phyloP scores from a whole-genome alignment of 176 grass and related monocot genomes.

The Oryza meyeriana region DNA sequence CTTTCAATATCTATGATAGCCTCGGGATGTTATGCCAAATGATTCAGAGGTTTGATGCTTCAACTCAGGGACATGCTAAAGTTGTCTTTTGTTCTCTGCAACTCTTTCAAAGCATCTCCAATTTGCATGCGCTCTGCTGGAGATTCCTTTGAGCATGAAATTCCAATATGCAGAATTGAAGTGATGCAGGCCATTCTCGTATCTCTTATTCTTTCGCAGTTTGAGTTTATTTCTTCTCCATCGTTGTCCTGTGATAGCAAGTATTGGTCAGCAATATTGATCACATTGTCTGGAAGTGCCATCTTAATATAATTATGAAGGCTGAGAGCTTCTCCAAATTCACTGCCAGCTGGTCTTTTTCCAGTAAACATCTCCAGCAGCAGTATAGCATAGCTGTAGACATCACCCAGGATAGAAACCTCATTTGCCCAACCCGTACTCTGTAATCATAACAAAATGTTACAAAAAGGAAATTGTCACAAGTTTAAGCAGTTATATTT shows the following conservation, averaged over 20 bases:
- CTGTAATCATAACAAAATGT: background rate
- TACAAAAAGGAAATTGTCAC: background rate
- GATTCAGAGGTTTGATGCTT: background rate
- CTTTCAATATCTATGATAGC: background rate
- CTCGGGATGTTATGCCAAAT: background rate
- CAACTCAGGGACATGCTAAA: background rate
- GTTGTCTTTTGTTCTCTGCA: conserved; percentile 18
- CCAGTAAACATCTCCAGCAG: conserved; percentile 28
- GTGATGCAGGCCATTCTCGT: background rate
- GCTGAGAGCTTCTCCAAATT: background rate
- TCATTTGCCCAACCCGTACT: conserved; percentile 11
- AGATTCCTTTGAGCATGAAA: conserved; percentile 1
- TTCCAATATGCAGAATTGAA: background rate
- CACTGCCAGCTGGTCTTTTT: background rate
- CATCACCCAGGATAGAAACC: conserved; percentile 14
- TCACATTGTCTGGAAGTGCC: conserved; percentile 22
- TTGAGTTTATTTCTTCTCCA: background rate
- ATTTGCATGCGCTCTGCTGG: conserved; percentile 7
- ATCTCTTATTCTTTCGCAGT: background rate
- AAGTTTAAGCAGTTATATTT: background rate
- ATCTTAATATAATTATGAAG: conserved; percentile 12
- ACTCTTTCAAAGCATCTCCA: conserved; percentile 27
- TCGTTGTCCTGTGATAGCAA: background rate
- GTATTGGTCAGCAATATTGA: background rate
- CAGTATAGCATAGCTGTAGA: conserved; percentile 34